Evolutionary conservation across 73 alveolate species (phyloP).

Genomic region (Paramecium sonneborni): DNA sequence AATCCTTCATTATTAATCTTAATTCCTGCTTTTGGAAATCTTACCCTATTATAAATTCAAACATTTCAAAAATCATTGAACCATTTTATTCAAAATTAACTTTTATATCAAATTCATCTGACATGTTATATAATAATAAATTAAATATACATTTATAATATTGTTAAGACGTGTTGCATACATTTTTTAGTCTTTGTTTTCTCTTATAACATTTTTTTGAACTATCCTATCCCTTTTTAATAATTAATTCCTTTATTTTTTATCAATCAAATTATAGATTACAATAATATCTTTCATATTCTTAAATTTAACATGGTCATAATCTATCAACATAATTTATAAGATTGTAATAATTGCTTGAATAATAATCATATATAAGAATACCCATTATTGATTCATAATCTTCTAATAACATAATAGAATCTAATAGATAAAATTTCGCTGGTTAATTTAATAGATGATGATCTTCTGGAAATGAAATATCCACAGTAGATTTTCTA

Average conservation of each 20-base stretch:
- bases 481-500: conserved; percentile 49
- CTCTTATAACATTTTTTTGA: background rate
- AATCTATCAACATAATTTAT: background rate
- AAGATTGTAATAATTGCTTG: background rate
- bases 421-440: conserved; percentile 28
- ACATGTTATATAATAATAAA: conserved; percentile 5
- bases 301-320: background rate
- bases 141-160: background rate
- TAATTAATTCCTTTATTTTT: background rate
- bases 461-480: conserved; percentile 54
- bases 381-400: conserved; percentile 53
- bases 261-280: background rate
- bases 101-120: background rate
- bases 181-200: background rate
- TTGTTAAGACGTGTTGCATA: background rate
- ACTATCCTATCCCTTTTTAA: background rate
- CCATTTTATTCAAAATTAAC: conserved; percentile 19
- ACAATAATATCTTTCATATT: background rate
- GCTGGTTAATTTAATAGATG: conserved; percentile 49
- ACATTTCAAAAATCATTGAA: conserved; percentile 37
- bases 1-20: conserved; percentile 60
- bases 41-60: conserved; percentile 37
- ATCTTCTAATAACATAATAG: background rate
- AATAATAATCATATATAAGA: background rate
- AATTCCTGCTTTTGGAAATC: conserved; percentile 60